Percentiles rank a stretch among this genome's conserved stretches.
These are phyloP conservation scores for Trametes versicolor DNA, from an alignment of 1,284 basidiomycete species.

Conservation along the genomic window DNA sequence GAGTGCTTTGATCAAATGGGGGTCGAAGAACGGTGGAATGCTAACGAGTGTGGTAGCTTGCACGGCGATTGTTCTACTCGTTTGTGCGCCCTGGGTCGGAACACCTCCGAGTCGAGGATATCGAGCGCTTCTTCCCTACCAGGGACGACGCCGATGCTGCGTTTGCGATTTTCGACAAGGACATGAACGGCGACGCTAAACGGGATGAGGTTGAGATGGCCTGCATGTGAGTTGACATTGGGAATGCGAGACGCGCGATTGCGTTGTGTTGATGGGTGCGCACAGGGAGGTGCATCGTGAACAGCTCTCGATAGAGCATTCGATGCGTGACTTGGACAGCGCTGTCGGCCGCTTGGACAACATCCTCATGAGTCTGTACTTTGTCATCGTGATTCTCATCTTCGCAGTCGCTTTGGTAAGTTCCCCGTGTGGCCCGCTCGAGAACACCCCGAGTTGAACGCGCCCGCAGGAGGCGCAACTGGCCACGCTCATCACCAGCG, in stretches of 20 bases:
- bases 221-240: slow-evolving; percentile 60
- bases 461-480: slow-evolving; percentile 70
- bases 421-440: slow-evolving; percentile 12
- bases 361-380: slow-evolving; percentile 74
- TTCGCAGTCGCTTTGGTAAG: slow-evolving; percentile 77
- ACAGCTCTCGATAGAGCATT: slow-evolving; percentile 84
- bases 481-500: slow-evolving; percentile 79
- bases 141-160: slow-evolving; percentile 71
- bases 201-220: slow-evolving; percentile 84
- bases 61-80: slow-evolving; percentile 88
- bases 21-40: slow-evolving; percentile 7
- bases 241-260: neutral
- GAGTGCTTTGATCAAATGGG: slow-evolving; percentile 33
- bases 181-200: slow-evolving; percentile 82
- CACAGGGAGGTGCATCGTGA: slow-evolving; percentile 84
- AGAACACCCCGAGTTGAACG: neutral
- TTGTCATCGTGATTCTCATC: slow-evolving; percentile 77
- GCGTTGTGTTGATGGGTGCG: neutral
- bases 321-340: slow-evolving; percentile 92
- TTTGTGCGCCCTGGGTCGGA: slow-evolving; percentile 75
- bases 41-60: slow-evolving; percentile 58
- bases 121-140: slow-evolving; percentile 77
- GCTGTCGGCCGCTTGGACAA: slow-evolving; percentile 86
- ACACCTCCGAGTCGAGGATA: slow-evolving; percentile 73
- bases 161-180: slow-evolving; percentile 86